Evolutionary conservation across 2,329 filamentous ascomycete genomes (phyloP).

Genomic region (Niveomyces coronatus): DNA sequence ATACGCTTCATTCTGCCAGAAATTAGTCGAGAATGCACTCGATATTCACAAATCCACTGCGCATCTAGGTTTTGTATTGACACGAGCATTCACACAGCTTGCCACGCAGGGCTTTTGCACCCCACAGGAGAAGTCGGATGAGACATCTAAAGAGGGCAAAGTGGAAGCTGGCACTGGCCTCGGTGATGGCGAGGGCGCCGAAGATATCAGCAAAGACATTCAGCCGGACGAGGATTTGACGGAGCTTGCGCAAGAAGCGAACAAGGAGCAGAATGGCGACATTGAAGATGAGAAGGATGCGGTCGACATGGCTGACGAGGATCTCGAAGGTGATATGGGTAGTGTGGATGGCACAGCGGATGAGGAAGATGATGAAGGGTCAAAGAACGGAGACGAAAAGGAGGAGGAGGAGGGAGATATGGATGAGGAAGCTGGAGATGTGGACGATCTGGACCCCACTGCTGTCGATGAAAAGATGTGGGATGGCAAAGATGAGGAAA

Average conservation of each 20-base stretch:
- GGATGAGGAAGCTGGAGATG: slow-evolving; percentile 82
- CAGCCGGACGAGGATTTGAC: slow-evolving; percentile 86
- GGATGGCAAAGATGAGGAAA: slow-evolving; percentile 69
- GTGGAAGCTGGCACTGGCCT: slow-evolving; percentile 87
- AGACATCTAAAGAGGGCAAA: slow-evolving; percentile 62
- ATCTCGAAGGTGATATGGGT: slow-evolving; percentile 77
- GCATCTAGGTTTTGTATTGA: slow-evolving; percentile 65
- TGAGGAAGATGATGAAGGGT: slow-evolving; percentile 48
- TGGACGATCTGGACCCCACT: slow-evolving; percentile 80
- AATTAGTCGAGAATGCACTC: slow-evolving; percentile 47
- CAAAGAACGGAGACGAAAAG: slow-evolving; percentile 52
- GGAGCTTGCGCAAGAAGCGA: slow-evolving; percentile 79
- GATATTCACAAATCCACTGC: slow-evolving; percentile 60
- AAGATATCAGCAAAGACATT: slow-evolving; percentile 97
- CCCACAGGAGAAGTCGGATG: slow-evolving; percentile 69
- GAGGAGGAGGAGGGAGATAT: slow-evolving; percentile 64
- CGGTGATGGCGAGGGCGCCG: slow-evolving; percentile 86
- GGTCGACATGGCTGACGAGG: slow-evolving; percentile 86
- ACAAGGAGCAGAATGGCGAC: slow-evolving; percentile 52
- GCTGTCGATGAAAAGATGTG: slow-evolving; percentile 98
- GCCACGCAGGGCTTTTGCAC: slow-evolving; percentile 84
- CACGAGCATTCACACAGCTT: slow-evolving; percentile 68
- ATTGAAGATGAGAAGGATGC: slow-evolving; percentile 76
- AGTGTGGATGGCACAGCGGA: slow-evolving; percentile 52
- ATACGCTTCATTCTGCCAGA: slow-evolving; percentile 53